phyloP scores from a whole-genome alignment of 1,139 yeast species.

The Candida tetrigidarum region DNA sequence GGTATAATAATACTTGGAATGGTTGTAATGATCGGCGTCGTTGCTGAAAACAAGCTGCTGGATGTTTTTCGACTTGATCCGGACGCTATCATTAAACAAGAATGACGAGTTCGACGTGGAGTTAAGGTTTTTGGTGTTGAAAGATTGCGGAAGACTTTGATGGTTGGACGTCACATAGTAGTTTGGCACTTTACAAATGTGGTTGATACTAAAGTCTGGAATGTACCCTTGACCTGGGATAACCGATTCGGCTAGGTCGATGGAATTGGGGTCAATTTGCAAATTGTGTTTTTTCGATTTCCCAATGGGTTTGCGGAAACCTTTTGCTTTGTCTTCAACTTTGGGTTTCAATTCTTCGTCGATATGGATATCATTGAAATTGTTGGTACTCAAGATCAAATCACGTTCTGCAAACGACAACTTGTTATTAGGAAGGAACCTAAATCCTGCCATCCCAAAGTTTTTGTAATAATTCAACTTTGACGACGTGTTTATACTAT shows the following conservation, averaged over 20 bases:
- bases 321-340: conserved; percentile 15
- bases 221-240: conserved; percentile 52
- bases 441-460: conserved; percentile 20
- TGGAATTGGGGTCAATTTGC: conserved; percentile 42
- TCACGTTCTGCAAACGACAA: conserved; percentile 37
- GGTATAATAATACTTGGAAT: conserved; percentile 44
- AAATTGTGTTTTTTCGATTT: conserved; percentile 36
- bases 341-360: conserved; percentile 16
- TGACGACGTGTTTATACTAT: conserved; percentile 36
- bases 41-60: conserved; percentile 41
- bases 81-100: conserved; percentile 24
- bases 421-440: conserved; percentile 33
- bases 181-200: conserved; percentile 48
- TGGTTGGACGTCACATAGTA: conserved; percentile 41
- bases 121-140: conserved; percentile 23
- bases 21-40: conserved; percentile 39
- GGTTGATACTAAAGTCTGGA: conserved; percentile 47
- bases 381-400: conserved; percentile 31
- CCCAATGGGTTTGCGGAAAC: conserved; percentile 31
- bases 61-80: conserved; percentile 35
- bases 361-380: conserved; percentile 28
- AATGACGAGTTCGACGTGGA: conserved; percentile 27
- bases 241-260: conserved; percentile 45
- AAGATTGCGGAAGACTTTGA: conserved; percentile 20
- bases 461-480: conserved; percentile 43